phyloP scores from a whole-genome alignment of 305 asterid genomes.

The Ruellia speciosa region DNA sequence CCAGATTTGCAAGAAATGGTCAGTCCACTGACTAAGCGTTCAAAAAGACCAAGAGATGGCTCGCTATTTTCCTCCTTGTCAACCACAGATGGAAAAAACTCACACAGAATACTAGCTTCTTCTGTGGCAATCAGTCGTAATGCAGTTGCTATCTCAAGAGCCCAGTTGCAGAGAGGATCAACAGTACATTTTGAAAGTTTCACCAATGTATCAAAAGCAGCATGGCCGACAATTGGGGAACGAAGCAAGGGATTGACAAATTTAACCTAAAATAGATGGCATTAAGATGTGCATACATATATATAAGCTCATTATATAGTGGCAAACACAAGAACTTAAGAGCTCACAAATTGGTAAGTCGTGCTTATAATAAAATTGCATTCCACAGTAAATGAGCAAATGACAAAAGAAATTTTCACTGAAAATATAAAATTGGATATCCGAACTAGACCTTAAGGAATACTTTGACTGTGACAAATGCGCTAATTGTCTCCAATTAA shows the following conservation, averaged over 20 bases:
- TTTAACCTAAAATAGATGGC: slow-evolving; percentile 49
- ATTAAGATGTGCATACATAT: background rate
- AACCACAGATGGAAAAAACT: slow-evolving; percentile 54
- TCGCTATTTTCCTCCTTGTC: slow-evolving; percentile 51
- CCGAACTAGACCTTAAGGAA: background rate
- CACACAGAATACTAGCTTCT: slow-evolving; percentile 56
- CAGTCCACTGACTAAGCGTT: slow-evolving; percentile 71
- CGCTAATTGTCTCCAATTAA: slow-evolving; percentile 2
- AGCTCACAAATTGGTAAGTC: slow-evolving; percentile 14
- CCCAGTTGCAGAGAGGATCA: slow-evolving; percentile 91
- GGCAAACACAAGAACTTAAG: slow-evolving; percentile 5
- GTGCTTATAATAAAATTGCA: slow-evolving; percentile 7
- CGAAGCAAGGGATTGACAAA: slow-evolving; percentile 65
- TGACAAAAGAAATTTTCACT: background rate
- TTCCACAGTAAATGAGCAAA: slow-evolving; percentile 1
- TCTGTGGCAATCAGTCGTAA: slow-evolving; percentile 61
- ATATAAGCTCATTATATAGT: slow-evolving; percentile 14
- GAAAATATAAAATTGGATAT: slow-evolving; percentile 6
- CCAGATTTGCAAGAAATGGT: slow-evolving; percentile 84
- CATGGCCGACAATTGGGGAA: slow-evolving; percentile 81
- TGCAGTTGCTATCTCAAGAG: slow-evolving; percentile 93
- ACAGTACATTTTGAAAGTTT: slow-evolving; percentile 82
- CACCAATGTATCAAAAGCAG: slow-evolving; percentile 81
- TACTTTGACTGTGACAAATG: slow-evolving; percentile 4
- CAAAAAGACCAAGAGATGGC: slow-evolving; percentile 72